Evolutionary conservation across 2,329 filamentous ascomycete species (phyloP), one percentile per base, ranked within the genome.

Genomic region (Neocucurbitaria cava): DNA sequence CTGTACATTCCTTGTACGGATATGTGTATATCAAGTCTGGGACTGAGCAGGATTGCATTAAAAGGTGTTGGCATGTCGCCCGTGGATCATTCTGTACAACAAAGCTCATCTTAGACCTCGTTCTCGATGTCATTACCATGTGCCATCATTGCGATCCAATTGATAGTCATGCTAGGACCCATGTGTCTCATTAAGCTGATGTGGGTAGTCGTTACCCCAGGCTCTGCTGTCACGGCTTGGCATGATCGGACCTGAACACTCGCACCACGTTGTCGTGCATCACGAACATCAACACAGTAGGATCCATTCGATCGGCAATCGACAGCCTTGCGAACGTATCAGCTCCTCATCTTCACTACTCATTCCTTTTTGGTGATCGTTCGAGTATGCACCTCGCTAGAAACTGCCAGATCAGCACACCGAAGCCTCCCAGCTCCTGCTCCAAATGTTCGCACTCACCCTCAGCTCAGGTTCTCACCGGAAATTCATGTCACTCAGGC

Each of bases 11-110:
- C 58, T 52, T 65, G 61, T 65, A 63, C 50, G 58, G 49, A 49
- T 54, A 53, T 49, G 42, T 62, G 59, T 62, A 62, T 46, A 60
- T 43, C 41, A 56, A 44, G 57, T 38, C 42, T 20, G 30, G 49
- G 48, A 24, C 42, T 30, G 21, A 41, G 10, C 35, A 26, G 49
- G 40, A 30, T 49, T 52, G 49, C 47, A 46, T 52, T 53, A 50
- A 49, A 56, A 46, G 54, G 50, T 54, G 50, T 53, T 57, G 44
- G 47, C 50, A 30, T 23, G 20, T 18, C 10, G 17, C 13, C 38
- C n/a, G 24, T 5, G 36, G 11, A 24, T 7, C 11, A 10, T 23
- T 40, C 7, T 40, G 38, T 40, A 40, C n/a, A 40, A 40, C 38
- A 40, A 23, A 23, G 5, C 21, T 40, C 15, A 23, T 24, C 15